phyloP scores from a whole-genome alignment of 352 stramenopile species.

The Phytophthora tentaculata region DNA sequence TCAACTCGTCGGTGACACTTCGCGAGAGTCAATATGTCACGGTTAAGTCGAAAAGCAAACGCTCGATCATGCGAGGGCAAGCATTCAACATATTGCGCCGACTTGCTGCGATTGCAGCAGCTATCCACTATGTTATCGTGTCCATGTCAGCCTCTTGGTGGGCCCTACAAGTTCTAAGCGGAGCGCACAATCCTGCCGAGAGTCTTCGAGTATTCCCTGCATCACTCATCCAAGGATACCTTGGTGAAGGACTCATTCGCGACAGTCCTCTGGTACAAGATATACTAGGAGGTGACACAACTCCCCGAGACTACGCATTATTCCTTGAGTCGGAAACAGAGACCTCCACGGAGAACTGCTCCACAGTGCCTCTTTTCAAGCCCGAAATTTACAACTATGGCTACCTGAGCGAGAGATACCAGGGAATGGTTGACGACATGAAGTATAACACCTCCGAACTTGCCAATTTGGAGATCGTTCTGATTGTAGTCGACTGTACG shows the following conservation, averaged over 20 bases:
- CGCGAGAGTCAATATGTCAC: conserved; percentile 29
- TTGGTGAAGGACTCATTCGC: conserved; percentile 35
- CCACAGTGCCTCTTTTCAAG: conserved; percentile 12
- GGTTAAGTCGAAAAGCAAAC: conserved; percentile 9
- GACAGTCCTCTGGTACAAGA: conserved; percentile 41
- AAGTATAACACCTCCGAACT: conserved; percentile 47
- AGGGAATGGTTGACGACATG: conserved; percentile 27
- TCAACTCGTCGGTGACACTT: conserved; percentile 11
- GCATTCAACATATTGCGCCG: conserved; percentile 32
- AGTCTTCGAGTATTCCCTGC: conserved; percentile 17
- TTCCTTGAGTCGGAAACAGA: conserved; percentile 43
- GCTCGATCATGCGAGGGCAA: conserved; percentile 1
- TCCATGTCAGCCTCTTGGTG: conserved; percentile 34
- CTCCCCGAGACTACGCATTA: conserved; percentile 34
- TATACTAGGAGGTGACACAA: conserved; percentile 32
- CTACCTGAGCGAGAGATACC: conserved; percentile 40
- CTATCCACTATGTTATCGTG: conserved; percentile 39
- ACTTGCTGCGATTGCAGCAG: conserved; percentile 36
- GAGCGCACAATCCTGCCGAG: conserved; percentile 21
- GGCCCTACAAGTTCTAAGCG: conserved; percentile 29
- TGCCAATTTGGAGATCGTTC: conserved; percentile 41
- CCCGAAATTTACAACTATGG: conserved; percentile 42
- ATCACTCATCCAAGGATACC: conserved; percentile 35
- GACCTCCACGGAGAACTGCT: conserved; percentile 34
- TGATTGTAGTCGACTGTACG: conserved; percentile 53